Evolutionary conservation across 2,329 filamentous ascomycete species (phyloP).

Genomic region (Periglandula ipomoeae): DNA sequence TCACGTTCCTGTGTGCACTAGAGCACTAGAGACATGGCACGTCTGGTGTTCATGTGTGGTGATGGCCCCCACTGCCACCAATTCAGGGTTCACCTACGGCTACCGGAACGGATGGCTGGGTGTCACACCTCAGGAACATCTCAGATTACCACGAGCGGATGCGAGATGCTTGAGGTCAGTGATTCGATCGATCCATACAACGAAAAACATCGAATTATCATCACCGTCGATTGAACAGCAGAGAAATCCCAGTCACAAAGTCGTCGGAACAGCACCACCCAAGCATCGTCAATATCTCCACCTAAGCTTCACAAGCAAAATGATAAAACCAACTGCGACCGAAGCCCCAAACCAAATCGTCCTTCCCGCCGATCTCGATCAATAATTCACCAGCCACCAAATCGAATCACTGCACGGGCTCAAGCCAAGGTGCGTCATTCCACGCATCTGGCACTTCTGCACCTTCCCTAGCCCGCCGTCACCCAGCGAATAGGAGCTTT

Average conservation of each 20-base stretch:
- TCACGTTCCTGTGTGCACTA: background rate
- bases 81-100: background rate
- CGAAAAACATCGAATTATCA: too few species aligned
- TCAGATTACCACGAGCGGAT: background rate
- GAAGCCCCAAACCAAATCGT: background rate
- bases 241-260: too few species aligned
- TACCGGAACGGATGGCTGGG: background rate
- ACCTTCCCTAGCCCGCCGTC: background rate
- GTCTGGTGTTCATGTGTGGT: background rate
- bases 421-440: conserved; percentile 4
- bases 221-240: too few species aligned
- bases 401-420: background rate
- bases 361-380: background rate
- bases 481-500: conserved; percentile 7
- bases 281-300: too few species aligned
- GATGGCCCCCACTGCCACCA: background rate
- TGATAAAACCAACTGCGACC: background rate
- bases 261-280: too few species aligned
- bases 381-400: background rate
- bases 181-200: too few species aligned
- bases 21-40: too few species aligned
- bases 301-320: background rate
- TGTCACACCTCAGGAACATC: background rate
- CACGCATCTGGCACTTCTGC: background rate
- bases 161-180: too few species aligned